A percentile compares a stretch with the other conserved stretches of the same genome.
Conservation (phyloP, 768 basidiomycete genomes). For the Leucogyrophana mollusca region DNA sequence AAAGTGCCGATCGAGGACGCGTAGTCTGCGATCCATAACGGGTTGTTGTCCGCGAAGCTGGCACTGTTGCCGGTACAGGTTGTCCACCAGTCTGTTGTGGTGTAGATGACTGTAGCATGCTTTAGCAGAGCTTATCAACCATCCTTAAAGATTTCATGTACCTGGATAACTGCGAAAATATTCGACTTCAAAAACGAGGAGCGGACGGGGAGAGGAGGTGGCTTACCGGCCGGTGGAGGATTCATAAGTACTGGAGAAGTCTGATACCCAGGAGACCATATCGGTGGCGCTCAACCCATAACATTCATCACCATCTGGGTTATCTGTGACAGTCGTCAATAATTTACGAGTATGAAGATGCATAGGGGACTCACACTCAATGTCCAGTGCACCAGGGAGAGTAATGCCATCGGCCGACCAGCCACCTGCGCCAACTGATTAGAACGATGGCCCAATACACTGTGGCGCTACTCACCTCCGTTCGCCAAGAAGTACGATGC, state of each 20-base stretch:
- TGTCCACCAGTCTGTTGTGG: slow-evolving; percentile 67
- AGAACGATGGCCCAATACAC: neutral
- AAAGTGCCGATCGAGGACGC: slow-evolving; percentile 49
- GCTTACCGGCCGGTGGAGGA: slow-evolving; percentile 44
- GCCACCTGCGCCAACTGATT: slow-evolving; percentile 32
- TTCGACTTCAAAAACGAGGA: no score
- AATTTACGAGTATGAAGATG: neutral
- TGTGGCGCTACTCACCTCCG: slow-evolving; percentile 38
- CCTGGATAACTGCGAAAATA: slow-evolving; percentile 37
- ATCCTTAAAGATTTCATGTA: no score
- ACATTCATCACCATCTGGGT: slow-evolving; percentile 50
- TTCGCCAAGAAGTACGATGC: slow-evolving; percentile 57
- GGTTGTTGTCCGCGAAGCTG: slow-evolving; percentile 48
- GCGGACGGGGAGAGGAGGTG: neutral
- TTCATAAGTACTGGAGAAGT: slow-evolving; percentile 62
- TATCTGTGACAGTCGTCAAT: slow-evolving; percentile 34
- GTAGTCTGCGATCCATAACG: slow-evolving; percentile 62
- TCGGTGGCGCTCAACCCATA: slow-evolving; percentile 49
- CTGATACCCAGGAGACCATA: slow-evolving; percentile 64
- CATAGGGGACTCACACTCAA: slow-evolving; percentile 46
- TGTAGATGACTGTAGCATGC: slow-evolving; percentile 48
- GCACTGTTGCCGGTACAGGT: slow-evolving; percentile 61
- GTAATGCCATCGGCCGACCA: slow-evolving; percentile 58
- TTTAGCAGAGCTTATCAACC: no score
- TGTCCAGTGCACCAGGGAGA: slow-evolving; percentile 62